A percentile compares a stretch with the other conserved stretches of the same genome.
phyloP scores from a whole-genome alignment of 1,284 basidiomycete genomes.

The Moesziomyces antarcticus region DNA sequence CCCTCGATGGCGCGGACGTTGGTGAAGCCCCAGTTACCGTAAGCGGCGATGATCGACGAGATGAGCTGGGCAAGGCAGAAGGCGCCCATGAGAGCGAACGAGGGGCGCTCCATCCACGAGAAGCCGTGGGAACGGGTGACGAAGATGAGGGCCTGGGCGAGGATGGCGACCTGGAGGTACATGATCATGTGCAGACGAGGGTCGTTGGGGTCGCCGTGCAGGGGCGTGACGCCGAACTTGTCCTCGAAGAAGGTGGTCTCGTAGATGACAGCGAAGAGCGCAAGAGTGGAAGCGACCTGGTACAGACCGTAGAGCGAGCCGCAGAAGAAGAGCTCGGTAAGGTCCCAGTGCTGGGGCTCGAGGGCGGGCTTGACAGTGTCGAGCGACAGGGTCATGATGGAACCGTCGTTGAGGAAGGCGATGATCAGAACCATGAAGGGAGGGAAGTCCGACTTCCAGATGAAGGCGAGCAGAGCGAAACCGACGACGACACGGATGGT shows the following conservation, averaged over 20 bases:
- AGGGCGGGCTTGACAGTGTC: slow-evolving; percentile 93
- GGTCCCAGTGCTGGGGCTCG: slow-evolving; percentile 89
- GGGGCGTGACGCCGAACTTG: slow-evolving; percentile 79
- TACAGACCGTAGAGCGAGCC: slow-evolving; percentile 94
- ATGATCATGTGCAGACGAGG: slow-evolving; percentile 74
- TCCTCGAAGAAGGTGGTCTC: slow-evolving; percentile 89
- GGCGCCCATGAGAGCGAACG: slow-evolving; percentile 84
- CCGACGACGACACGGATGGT: slow-evolving; percentile 98
- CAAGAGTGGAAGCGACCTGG: slow-evolving; percentile 85
- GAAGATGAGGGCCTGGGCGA: slow-evolving; percentile 97
- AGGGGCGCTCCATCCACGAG: slow-evolving; percentile 98
- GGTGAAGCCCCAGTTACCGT: slow-evolving; percentile 73
- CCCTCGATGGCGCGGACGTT: slow-evolving; percentile 50
- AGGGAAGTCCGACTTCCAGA: slow-evolving; percentile 97
- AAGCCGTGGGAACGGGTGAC: slow-evolving; percentile 94
- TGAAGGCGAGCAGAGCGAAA: slow-evolving; percentile 93
- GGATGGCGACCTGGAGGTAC: slow-evolving; percentile 94
- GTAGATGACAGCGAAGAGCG: slow-evolving; percentile 78
- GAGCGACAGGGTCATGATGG: slow-evolving; percentile 96
- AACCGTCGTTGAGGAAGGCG: slow-evolving; percentile 95
- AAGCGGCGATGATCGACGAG: slow-evolving; percentile 93
- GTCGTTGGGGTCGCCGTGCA: slow-evolving; percentile 69
- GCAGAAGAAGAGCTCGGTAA: slow-evolving; percentile 94
- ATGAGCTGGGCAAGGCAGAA: slow-evolving; percentile 93
- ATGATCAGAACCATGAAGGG: slow-evolving; percentile 99